Evolutionary conservation across 306 rosid species (phyloP).

Genomic region (Morella rubra): DNA sequence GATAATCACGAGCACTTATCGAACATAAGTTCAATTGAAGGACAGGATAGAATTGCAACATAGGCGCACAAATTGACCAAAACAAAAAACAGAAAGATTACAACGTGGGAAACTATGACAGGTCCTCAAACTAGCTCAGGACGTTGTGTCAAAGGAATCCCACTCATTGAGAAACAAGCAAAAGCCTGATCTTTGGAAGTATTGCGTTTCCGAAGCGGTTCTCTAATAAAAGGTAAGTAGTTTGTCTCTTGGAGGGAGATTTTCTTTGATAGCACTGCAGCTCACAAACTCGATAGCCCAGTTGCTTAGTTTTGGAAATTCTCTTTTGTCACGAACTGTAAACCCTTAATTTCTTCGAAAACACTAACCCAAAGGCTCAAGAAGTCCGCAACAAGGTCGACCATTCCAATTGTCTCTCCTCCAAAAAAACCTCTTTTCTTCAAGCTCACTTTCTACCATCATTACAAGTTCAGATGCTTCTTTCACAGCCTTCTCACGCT

Average conservation of each 20-base stretch:
- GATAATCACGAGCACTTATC: too few species aligned
- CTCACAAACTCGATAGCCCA: slow-evolving; percentile 29
- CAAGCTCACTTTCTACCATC: slow-evolving; percentile 33
- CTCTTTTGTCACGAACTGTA: slow-evolving; percentile 23
- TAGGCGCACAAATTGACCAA: too few species aligned
- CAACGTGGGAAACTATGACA: too few species aligned
- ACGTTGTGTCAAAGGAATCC: too few species aligned
- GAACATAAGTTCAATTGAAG: too few species aligned
- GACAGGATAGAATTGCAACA: too few species aligned
- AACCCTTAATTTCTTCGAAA: slow-evolving; percentile 25
- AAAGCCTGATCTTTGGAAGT: too few species aligned
- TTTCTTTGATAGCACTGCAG: slow-evolving; percentile 13
- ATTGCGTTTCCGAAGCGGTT: too few species aligned
- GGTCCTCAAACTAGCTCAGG: too few species aligned
- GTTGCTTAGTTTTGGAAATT: slow-evolving; percentile 22
- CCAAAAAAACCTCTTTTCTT: slow-evolving; percentile 40
- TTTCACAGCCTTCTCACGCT: slow-evolving; percentile 21
- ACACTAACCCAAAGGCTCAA: slow-evolving; percentile 26
- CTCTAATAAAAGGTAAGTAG: slow-evolving; percentile 22
- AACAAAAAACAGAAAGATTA: too few species aligned
- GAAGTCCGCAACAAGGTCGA: slow-evolving; percentile 31
- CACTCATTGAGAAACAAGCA: too few species aligned
- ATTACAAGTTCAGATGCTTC: slow-evolving; percentile 22
- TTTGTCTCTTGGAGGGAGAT: neutral
- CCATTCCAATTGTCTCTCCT: slow-evolving; percentile 31